Evolutionary conservation across 768 basidiomycete species (phyloP), one percentile per base, ranked within the genome.

Genomic region (Artomyces pyxidatus): DNA sequence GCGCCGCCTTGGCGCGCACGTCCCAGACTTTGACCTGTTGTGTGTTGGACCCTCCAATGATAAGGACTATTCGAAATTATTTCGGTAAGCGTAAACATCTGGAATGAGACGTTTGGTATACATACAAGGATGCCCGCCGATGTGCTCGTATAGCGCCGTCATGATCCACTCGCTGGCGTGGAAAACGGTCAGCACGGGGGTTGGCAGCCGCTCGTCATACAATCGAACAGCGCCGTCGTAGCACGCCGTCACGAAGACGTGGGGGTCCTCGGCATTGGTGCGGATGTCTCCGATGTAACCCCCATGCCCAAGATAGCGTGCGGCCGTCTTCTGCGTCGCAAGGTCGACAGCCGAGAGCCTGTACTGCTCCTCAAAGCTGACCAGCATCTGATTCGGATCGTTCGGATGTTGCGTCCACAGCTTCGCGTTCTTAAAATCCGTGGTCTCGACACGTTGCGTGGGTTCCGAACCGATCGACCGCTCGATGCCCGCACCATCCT

Each of bases 1-100:
- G 59, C 6, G 59, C 41, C 16, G 52, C 54, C 12, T 56, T 59
- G 0, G 67, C 65, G 35, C 72, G 69, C 12, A 72, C 44, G 48
- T 76, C 72, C 71, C 72, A 74, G 29, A 71, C n/a, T 35, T 65
- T 66, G 54, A 75, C 65, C 11, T 61, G 53, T 46, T 74, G 63
- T 3, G 56, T 55, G 3, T 42, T 40, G 63, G 51, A 73, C 70
- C 1, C 59, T 23, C n/a, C 49, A 57, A 58, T 26, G 8, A 43
- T n/a, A 9, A 65, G 39, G 9, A 58, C 61, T 68, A 42, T 3
- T n/a, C n/a, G n/a, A n/a, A n/a, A n/a, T n/a, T n/a, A n/a, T n/a
- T n/a, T n/a, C n/a, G n/a, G n/a, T n/a, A n/a, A n/a, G n/a, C n/a
- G n/a, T n/a, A n/a, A n/a, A n/a, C n/a, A n/a, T n/a, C n/a, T n/a